Evolutionary conservation across 495 filamentous ascomycete genomes (phyloP), one percentile per base, ranked within the genome.

Genomic region (Lindgomyces ingoldianus): DNA sequence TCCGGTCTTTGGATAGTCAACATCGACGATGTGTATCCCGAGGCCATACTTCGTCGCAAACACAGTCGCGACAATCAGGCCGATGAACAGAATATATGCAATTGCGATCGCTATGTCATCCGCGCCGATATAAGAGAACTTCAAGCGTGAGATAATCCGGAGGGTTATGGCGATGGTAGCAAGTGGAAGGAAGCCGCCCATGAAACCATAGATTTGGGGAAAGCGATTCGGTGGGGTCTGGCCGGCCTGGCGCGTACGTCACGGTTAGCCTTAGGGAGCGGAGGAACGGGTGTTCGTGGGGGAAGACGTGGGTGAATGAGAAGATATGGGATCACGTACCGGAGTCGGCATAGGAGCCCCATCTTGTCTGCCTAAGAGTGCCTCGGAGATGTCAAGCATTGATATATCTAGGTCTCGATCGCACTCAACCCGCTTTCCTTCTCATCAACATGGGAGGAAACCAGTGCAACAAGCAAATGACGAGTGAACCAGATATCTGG

Each of bases 171-270:
- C 21, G 11, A 53, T 53, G 10, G 49, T 53, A 26, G 49, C 49
- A 24, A 53, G 25, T 4, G 49, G 49, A 9, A 53, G 10, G 49
- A 53, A 53, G 4, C 18, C 49, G 26, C 19, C 49, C 11, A 53
- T 30, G 26, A 53, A 53, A 9, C 19, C 49, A 24, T 29, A 19
- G 6, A 53, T 53, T 30, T 53, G 49, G 19, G 49, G 19, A 29
- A 53, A 53, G 8, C 49, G 49, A 19, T 53, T 53, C 10, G 49
- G 49, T 22, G 45, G 45, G 11, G 45, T 19, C 45, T 41, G 36
- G 36, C 36, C 36, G 36, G 36, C 36, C 36, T 41, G 36, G 9
- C 16, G 36, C 9, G 16, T 9, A 8, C 36, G 16, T 41, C 36
- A 41, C 16, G 8, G 36, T 41, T 16, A 41, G 36, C 16, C 36